Percentiles rank a stretch among this genome's conserved stretches.
Evolutionary conservation across 805 yeast species (phyloP).

Genomic region (Ascoidea asiatica): DNA sequence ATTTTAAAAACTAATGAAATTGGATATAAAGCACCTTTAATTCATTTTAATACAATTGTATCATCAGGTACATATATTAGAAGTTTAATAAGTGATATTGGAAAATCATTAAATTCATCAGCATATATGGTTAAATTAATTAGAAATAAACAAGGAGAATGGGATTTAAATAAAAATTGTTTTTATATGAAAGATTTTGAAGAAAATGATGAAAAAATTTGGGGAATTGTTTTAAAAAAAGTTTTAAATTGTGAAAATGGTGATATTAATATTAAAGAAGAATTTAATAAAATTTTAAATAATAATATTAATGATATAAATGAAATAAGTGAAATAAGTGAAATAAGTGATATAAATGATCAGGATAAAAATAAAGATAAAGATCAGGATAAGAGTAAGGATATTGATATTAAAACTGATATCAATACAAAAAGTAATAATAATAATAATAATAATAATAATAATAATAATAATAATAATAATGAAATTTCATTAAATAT

Average conservation of each 20-base stretch:
- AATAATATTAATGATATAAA: no score
- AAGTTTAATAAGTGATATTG: constrained; percentile 79
- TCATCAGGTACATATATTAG: constrained; percentile 94
- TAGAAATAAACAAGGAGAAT: constrained; percentile 67
- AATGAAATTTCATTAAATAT: no score
- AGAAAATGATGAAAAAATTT: constrained; percentile 41
- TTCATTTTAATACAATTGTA: constrained; percentile 67
- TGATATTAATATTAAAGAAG: constrained; percentile 21
- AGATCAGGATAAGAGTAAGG: no score
- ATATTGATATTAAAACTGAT: no score
- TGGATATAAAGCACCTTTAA: constrained; percentile 42
- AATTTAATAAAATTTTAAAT: constrained; percentile 20
- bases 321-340: no score
- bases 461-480: no score
- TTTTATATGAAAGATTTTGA: constrained; percentile 57
- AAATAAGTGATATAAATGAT: no score
- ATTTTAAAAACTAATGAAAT: constrained; percentile 21
- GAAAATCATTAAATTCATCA: constrained; percentile 63
- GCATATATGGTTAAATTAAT: constrained; percentile 81
- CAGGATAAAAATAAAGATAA: no score
- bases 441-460: no score
- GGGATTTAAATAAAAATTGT: constrained; percentile 61
- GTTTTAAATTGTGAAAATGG: constrained; percentile 36
- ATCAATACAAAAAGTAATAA: no score
- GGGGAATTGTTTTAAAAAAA: constrained; percentile 52